These are phyloP conservation scores for Psilocybe tampanensis DNA, from an alignment of 768 basidiomycete genomes.

Conservation along the genomic window DNA sequence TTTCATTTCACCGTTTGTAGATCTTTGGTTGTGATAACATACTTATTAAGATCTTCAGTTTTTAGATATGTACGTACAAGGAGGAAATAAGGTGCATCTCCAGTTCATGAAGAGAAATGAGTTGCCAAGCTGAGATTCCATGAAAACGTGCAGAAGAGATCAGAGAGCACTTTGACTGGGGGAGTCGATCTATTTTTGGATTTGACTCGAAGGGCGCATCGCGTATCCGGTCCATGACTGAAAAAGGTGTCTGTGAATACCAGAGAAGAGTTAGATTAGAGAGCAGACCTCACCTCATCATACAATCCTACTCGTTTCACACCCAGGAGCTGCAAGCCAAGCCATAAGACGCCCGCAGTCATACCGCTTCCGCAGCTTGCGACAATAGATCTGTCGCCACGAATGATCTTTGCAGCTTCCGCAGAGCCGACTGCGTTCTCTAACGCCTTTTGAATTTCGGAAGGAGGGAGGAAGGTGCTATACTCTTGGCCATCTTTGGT, in stretches of 20 bases:
- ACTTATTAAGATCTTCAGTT: background rate
- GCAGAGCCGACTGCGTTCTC: conserved; percentile 63
- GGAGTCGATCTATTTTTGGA: conserved; percentile 49
- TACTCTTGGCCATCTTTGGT: conserved; percentile 48
- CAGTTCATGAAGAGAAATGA: background rate
- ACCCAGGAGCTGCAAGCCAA: conserved; percentile 79
- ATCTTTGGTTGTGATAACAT: background rate
- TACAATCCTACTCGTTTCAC: conserved; percentile 72
- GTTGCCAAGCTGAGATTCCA: background rate
- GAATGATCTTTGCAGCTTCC: conserved; percentile 55
- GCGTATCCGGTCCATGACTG: conserved; percentile 98
- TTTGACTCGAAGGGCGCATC: conserved; percentile 69
- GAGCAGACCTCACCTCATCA: conserved; percentile 73
- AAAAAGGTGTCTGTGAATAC: conserved; percentile 7
- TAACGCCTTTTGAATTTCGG: conserved; percentile 62
- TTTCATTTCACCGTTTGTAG: background rate
- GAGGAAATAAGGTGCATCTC: background rate
- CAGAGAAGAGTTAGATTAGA: background rate
- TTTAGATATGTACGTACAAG: background rate
- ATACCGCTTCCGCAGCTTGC: conserved; percentile 95
- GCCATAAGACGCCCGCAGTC: conserved; percentile 96
- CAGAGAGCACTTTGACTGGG: background rate
- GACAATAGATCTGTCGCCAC: conserved; percentile 62
- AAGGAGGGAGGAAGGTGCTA: conserved; percentile 58
- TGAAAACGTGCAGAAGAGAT: background rate